A percentile compares a stretch with the other conserved stretches of the same genome.
These are phyloP conservation scores for Andrographis paniculata DNA, from an alignment of 305 asterid species.

Conservation along the genomic window DNA sequence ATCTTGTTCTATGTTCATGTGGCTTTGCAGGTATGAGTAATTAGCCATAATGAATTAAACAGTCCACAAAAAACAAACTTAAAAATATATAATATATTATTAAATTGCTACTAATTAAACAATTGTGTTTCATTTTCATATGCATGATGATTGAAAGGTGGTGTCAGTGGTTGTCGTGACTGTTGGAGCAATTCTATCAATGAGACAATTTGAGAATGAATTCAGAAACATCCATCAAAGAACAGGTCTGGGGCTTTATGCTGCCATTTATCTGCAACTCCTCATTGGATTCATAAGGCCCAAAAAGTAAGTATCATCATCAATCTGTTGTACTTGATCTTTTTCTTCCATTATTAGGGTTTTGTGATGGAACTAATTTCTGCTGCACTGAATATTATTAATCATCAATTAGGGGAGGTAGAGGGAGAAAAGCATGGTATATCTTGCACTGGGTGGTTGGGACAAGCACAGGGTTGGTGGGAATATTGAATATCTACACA, in stretches of 20 bases:
- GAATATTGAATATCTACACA: constrained; percentile 51
- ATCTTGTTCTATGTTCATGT: constrained; percentile 57
- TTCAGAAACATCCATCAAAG: constrained; percentile 76
- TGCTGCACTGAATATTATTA: neutral
- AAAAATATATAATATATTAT: neutral
- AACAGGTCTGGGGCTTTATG: constrained; percentile 71
- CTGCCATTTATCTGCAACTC: constrained; percentile 54
- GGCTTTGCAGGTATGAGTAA: constrained; percentile 43
- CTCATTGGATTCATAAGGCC: constrained; percentile 58
- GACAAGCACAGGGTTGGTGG: constrained; percentile 44
- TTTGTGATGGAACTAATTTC: neutral
- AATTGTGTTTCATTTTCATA: neutral
- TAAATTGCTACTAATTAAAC: neutral
- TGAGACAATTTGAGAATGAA: constrained; percentile 61
- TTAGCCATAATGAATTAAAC: neutral
- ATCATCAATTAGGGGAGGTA: constrained; percentile 41
- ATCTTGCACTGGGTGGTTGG: constrained; percentile 70
- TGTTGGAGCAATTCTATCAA: constrained; percentile 60
- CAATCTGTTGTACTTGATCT: neutral
- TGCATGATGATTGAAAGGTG: constrained; percentile 27
- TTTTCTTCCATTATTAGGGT: neutral
- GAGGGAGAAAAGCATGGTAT: constrained; percentile 49
- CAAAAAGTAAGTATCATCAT: constrained; percentile 51
- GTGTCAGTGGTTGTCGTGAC: constrained; percentile 52
- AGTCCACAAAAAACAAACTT: neutral